Conservation (phyloP, 148 eudicot genomes). For the Chenopodium suecicum region DNA sequence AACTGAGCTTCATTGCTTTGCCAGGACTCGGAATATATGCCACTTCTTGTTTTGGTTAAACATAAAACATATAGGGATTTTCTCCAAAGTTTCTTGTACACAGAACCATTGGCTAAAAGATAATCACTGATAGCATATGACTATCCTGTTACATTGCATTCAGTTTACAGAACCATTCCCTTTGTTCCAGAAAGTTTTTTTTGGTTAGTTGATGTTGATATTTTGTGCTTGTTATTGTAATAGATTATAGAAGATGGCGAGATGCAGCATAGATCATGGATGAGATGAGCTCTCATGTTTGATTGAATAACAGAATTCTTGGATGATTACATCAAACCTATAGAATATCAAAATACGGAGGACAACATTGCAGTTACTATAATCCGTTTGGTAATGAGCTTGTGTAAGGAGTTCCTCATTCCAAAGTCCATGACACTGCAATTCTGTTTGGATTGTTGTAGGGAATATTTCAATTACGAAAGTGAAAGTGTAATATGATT, state of each 20-base stretch:
- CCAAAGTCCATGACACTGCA: background rate
- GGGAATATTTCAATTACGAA: background rate
- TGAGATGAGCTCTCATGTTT: background rate
- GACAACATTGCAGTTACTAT: background rate
- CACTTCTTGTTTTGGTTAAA: background rate
- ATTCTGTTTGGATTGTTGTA: no score
- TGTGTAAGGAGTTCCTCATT: background rate
- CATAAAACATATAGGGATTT: background rate
- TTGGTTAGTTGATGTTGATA: no score
- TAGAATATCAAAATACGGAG: background rate
- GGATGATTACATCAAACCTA: background rate
- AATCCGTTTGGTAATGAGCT: background rate
- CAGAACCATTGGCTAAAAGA: background rate
- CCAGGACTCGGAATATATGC: background rate
- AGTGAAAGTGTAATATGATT: background rate
- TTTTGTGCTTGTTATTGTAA: background rate
- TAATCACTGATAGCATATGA: no score
- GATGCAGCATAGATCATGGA: background rate
- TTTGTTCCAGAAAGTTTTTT: no score
- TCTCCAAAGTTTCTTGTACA: background rate
- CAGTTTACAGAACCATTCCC: background rate
- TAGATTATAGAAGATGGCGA: background rate
- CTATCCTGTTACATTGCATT: background rate
- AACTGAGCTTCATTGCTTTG: background rate
- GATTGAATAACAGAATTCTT: background rate